Evolutionary conservation across 108 stramenopile genomes (phyloP), one percentile per base, ranked within the genome.

Genomic region (Parmales sp.): DNA sequence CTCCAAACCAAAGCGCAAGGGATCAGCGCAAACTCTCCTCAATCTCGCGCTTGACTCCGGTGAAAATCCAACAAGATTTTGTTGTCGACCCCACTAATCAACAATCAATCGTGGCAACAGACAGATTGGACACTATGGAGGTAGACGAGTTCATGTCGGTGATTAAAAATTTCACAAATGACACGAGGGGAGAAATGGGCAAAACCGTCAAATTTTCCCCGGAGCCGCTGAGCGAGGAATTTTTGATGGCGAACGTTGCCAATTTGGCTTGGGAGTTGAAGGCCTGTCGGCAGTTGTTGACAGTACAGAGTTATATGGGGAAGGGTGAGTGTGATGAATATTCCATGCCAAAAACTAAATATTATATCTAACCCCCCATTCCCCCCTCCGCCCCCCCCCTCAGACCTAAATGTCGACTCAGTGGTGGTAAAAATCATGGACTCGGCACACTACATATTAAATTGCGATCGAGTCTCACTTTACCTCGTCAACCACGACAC

Each of bases 201-300:
- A 22, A 50, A 50, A 22, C 49, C 49, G 23, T 13, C 19, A 50
- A 5, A 6, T 22, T 13, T 22, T 5, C 49, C 49, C n/a, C 29
- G 26, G 28, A 18, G 20, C n/a, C 29, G 11, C 31, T 60, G 3
- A 60, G 28, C 1, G 20, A 60, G 6, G 20, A 60, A 16, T 60
- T 60, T 60, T 28, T 19, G 31, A 28, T 5, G 29, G 31, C 13
- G 5, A 60, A 60, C 31, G 29, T 60, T 20, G 20, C 54, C 7
- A 60, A 60, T 34, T 28, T 60, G 1, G 54, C 36, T 4, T 60
- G 54, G 54, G 54, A 60, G 54, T 34, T 60, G 3, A 60, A 60
- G 54, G 54, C 54, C 54, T 60, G 54, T 34, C 29, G 36, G 54
- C 54, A 60, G 31, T 34, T 60, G 4, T 34, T 60, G 54, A 60